Evolutionary conservation across 2,329 filamentous ascomycete species (phyloP), one percentile per base, ranked within the genome.

Genomic region (Cladophialophora psammophila): DNA sequence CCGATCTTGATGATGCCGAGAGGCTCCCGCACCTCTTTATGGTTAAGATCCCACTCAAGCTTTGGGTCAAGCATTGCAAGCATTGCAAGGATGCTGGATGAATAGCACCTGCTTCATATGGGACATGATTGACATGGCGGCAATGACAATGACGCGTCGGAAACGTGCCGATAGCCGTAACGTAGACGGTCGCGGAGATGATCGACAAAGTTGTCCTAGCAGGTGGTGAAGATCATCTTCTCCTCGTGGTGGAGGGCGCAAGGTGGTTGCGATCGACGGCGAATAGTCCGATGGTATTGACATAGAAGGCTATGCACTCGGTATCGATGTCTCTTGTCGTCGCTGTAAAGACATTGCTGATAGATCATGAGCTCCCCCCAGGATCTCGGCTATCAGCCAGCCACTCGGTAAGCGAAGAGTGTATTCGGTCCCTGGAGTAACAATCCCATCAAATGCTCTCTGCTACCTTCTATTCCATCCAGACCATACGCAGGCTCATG

Each of bases 21-120:
- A 15, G 18, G 2, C 5, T 5, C 34, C 20, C 8, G 13, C 38
- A 3, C 42, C 38, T 26, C 18, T 50, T 50, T 60, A 60, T 50
- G 45, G 45, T n/a, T 26, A 56, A 56, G 53, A 31, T 35, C 36
- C 36, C 36, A 15, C 10, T n/a, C 12, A 60, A 50, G 57, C 57
- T 60, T 45, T 50, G 32, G 38, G 57, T 60, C 57, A 48, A 60
- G 40, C 57, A 45, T 60, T 35, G 57, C 40, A 60, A 60, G 20
- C 38, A 50, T 26, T 26, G 45, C 15, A 26, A 26, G 26, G 26
- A 26, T 26, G 45, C 20, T 20, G 18, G 38, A 34, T 20, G 31
- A 9, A 34, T 13, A 20, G 34, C 36, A 34, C 57, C 57, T 60
- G 57, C 57, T 34, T 3, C 13, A 50, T 50, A 13, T 50, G 57